These are phyloP conservation scores for Rhamnella rubrinervis DNA, from an alignment of 331 rosid genomes.

Conservation along the genomic window DNA sequence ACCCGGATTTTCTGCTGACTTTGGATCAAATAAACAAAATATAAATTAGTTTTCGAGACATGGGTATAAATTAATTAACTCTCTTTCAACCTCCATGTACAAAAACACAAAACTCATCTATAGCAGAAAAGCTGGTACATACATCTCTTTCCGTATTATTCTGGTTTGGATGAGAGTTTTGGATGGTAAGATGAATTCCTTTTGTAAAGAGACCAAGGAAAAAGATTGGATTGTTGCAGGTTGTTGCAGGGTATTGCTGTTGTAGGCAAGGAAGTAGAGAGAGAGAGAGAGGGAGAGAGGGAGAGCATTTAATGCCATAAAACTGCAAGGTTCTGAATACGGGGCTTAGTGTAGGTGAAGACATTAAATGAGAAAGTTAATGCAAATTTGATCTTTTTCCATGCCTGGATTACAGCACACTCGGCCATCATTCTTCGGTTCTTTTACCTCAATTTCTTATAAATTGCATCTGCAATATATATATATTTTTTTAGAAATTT, in stretches of 20 bases:
- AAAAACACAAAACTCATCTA: not conserved
- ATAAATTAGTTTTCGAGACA: no score
- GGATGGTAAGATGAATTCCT: slow-evolving; percentile 21
- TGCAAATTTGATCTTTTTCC: slow-evolving; percentile 64
- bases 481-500: no score
- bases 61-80: not conserved
- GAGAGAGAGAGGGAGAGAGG: slow-evolving; percentile 22
- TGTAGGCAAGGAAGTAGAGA: slow-evolving; percentile 24
- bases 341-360: slow-evolving; percentile 53
- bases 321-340: slow-evolving; percentile 57
- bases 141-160: slow-evolving; percentile 15
- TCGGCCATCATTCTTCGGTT: slow-evolving; percentile 20
- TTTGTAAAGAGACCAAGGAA: slow-evolving; percentile 16
- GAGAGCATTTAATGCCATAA: slow-evolving; percentile 56
- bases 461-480: not conserved
- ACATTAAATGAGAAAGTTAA: slow-evolving; percentile 78
- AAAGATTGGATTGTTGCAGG: slow-evolving; percentile 30
- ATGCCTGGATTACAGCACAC: slow-evolving; percentile 43
- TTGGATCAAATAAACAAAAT: no score
- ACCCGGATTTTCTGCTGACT: no score
- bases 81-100: slow-evolving; percentile 7
- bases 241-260: slow-evolving; percentile 33
- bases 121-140: not conserved
- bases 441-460: not conserved
- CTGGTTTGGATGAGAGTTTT: slow-evolving; percentile 4